Evolutionary conservation across 1,139 yeast genomes (phyloP).

Genomic region (Suhomyces kunorum): DNA sequence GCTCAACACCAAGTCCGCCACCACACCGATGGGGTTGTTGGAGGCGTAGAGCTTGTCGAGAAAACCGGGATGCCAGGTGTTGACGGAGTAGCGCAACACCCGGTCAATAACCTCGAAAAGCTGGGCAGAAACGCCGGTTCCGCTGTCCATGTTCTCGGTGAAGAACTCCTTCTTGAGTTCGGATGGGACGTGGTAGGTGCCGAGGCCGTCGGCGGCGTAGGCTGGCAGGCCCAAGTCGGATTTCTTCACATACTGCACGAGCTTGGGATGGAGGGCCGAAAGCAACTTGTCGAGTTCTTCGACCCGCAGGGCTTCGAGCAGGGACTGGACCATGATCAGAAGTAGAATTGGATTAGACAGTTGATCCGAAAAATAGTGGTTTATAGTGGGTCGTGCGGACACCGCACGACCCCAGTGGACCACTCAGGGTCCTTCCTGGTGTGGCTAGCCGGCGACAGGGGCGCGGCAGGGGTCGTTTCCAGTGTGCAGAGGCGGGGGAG

Average conservation of each 20-base stretch:
- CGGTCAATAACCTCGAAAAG: constrained; percentile 50
- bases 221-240: constrained; percentile 34
- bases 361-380: constrained; percentile 5
- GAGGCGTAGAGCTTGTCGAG: constrained; percentile 83
- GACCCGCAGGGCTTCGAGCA: constrained; percentile 40
- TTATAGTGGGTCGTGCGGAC: constrained; percentile 1
- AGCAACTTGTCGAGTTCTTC: constrained; percentile 40
- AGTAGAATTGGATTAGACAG: not conserved
- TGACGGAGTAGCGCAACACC: constrained; percentile 68
- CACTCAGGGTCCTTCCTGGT: too few species aligned
- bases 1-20: constrained; percentile 69
- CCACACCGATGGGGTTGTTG: constrained; percentile 80
- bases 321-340: constrained; percentile 14
- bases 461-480: too few species aligned
- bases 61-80: constrained; percentile 87
- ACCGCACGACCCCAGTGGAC: too few species aligned
- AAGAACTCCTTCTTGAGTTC: constrained; percentile 31
- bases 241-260: constrained; percentile 36
- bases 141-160: constrained; percentile 10
- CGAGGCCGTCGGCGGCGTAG: constrained; percentile 35
- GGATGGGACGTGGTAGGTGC: constrained; percentile 41
- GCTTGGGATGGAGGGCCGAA: constrained; percentile 36
- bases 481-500: too few species aligned
- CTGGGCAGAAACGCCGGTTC: constrained; percentile 10
- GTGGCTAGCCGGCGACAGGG: too few species aligned